Evolutionary conservation across 106 monocot genomes (phyloP).

Genomic region (Apostasia ramifera): DNA sequence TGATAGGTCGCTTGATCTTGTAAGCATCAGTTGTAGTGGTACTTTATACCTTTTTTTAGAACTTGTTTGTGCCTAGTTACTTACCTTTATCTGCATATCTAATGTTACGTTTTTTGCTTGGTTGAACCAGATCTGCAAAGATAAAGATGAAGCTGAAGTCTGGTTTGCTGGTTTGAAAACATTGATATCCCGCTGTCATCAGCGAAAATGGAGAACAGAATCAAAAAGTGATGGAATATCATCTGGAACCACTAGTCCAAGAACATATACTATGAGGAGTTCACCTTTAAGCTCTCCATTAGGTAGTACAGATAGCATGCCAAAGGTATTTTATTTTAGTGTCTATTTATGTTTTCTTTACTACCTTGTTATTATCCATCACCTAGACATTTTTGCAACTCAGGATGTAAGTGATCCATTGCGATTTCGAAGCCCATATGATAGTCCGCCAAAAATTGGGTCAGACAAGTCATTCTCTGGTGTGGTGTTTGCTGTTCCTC

Average conservation of each 20-base stretch:
- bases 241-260: conserved; percentile 78
- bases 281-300: conserved; percentile 76
- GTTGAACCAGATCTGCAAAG: conserved; percentile 78
- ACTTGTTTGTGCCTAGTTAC: conserved; percentile 36
- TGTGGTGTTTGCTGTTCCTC: conserved; percentile 37
- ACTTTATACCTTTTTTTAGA: conserved; percentile 7
- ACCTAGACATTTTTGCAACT: conserved; percentile 12
- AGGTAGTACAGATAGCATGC: conserved; percentile 63
- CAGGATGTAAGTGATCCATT: conserved; percentile 68
- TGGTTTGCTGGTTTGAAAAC: conserved; percentile 99
- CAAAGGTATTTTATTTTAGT: conserved; percentile 44
- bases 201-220: conserved; percentile 72
- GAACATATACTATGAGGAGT: conserved; percentile 67
- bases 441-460: conserved; percentile 78
- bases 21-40: conserved; percentile 28
- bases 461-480: conserved; percentile 56
- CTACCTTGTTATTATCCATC: not conserved
- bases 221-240: conserved; percentile 83
- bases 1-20: conserved; percentile 89
- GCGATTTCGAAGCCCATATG: conserved; percentile 64
- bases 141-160: conserved; percentile 99
- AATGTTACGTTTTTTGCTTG: not conserved
- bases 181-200: conserved; percentile 78
- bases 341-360: conserved; percentile 6
- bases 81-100: not conserved